Conservation (phyloP, 495 filamentous ascomycete genomes). For the Platismatia glauca region DNA sequence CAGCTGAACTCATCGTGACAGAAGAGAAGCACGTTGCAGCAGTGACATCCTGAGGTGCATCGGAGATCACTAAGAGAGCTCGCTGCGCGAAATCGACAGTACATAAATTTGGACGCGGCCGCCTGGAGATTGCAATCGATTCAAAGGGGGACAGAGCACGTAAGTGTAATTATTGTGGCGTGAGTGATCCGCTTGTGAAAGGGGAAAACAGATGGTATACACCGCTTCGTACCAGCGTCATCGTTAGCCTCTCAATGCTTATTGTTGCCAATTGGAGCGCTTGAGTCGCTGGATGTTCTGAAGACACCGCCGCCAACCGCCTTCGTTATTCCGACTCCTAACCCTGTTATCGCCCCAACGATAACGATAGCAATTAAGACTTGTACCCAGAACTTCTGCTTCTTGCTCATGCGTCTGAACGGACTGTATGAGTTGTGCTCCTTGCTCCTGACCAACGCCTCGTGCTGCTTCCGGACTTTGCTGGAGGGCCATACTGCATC, state of each 20-base stretch:
- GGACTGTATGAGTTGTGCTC: conserved; percentile 26
- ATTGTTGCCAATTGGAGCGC: conserved; percentile 21
- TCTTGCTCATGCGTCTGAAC: conserved; percentile 39
- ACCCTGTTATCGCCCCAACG: conserved; percentile 50
- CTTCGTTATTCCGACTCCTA: conserved; percentile 54
- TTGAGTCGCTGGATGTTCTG: conserved; percentile 30
- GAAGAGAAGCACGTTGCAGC: not conserved
- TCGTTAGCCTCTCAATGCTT: not conserved
- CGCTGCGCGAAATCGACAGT: not conserved
- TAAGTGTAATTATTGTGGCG: not conserved
- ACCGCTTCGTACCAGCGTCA: not conserved
- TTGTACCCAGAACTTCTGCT: conserved; percentile 44
- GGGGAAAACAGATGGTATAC: not conserved
- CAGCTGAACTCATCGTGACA: not conserved
- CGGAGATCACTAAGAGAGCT: not conserved
- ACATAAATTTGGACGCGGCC: not conserved
- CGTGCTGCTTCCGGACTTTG: conserved; percentile 5
- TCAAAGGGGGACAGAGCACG: not conserved
- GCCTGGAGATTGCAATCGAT: not conserved
- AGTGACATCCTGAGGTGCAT: not conserved
- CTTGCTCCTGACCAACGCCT: not conserved
- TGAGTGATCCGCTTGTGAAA: not conserved
- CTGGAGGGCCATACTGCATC: conserved; percentile 14
- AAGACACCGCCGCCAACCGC: conserved; percentile 54
- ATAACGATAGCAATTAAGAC: conserved; percentile 46